Percentiles rank a stretch among this genome's conserved stretches.
Conservation (phyloP, 2,329 filamentous ascomycete species). For the Elsinoe necatrix region DNA sequence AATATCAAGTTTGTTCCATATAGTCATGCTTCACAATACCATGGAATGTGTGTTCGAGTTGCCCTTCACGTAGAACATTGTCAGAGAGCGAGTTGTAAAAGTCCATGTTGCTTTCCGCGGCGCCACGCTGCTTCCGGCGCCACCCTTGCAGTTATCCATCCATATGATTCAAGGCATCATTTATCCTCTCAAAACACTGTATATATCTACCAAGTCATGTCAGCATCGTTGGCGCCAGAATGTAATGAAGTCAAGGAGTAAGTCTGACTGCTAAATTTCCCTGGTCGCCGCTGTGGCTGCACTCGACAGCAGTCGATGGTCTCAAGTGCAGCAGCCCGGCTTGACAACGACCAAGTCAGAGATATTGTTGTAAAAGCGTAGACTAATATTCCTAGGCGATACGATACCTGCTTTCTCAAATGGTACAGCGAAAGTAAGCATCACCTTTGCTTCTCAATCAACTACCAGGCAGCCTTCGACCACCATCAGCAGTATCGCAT, state of each 20-base stretch:
- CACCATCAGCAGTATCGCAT: no score
- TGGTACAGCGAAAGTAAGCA: constrained; percentile 96
- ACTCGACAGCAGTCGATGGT: neutral
- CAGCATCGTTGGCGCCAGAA: constrained; percentile 85
- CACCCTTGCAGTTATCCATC: no score
- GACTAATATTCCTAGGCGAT: constrained; percentile 53
- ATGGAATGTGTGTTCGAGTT: no score
- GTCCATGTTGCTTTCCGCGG: no score
- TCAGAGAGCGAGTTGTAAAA: no score
- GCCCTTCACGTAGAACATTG: no score
- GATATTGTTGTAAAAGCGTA: neutral
- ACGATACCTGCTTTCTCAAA: constrained; percentile 95
- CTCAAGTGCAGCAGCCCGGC: neutral
- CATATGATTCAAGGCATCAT: neutral
- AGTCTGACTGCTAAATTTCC: constrained; percentile 24
- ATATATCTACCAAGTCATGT: no score
- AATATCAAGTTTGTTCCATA: neutral
- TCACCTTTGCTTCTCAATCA: neutral
- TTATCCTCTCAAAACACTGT: neutral
- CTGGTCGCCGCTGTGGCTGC: neutral
- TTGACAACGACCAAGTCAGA: neutral
- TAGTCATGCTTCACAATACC: no score
- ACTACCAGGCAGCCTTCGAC: no score
- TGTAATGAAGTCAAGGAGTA: constrained; percentile 96
- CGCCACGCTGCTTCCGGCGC: no score